These are phyloP conservation scores for Collybiopsis luxurians DNA, from an alignment of 768 basidiomycete genomes.

Conservation along the genomic window DNA sequence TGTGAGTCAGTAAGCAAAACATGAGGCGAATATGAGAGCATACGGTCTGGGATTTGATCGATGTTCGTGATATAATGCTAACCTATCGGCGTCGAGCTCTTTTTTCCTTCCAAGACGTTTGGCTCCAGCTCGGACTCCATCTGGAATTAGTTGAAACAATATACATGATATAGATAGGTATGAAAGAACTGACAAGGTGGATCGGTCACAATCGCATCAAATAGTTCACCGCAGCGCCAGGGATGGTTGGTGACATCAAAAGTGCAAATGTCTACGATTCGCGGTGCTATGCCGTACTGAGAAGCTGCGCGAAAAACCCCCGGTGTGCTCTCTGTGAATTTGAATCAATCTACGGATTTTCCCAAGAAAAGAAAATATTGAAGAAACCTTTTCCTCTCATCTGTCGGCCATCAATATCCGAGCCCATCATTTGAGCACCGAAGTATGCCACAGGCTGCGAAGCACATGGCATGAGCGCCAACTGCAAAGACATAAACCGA, in stretches of 20 bases:
- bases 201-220: constrained; percentile 94
- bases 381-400: constrained; percentile 87
- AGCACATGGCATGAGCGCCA: background rate
- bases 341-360: too few species aligned
- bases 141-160: constrained; percentile 31
- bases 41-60: constrained; percentile 40
- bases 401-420: constrained; percentile 96
- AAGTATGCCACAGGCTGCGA: constrained; percentile 83
- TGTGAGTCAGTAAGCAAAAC: background rate
- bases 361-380: background rate
- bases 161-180: background rate
- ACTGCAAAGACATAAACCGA: constrained; percentile 1
- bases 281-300: constrained; percentile 75
- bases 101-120: constrained; percentile 76
- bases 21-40: background rate
- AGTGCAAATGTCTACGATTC: constrained; percentile 81
- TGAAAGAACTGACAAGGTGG: constrained; percentile 72
- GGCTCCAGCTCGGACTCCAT: constrained; percentile 89
- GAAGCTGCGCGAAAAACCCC: constrained; percentile 79
- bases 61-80: constrained; percentile 35
- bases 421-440: constrained; percentile 84
- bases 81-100: constrained; percentile 35
- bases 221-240: constrained; percentile 83
- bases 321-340: constrained; percentile 39
- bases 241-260: constrained; percentile 93